These are phyloP conservation scores for Vitis hybrid DNA, from an alignment of 177 flowering plant species.

Conservation along the genomic window DNA sequence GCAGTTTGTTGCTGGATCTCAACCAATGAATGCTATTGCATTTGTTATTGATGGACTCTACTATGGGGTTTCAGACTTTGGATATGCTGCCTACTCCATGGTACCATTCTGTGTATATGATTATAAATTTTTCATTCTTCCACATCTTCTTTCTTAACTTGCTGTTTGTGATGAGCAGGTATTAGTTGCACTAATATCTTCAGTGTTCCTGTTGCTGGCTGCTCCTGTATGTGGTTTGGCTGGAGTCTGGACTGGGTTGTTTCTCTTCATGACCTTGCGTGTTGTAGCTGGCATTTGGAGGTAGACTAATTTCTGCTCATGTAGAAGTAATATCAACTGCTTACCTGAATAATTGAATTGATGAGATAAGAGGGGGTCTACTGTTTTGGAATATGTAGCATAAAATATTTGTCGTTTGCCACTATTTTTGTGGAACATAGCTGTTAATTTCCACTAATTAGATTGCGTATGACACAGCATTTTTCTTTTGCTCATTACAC, in stretches of 20 bases:
- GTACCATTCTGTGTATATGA: conserved; percentile 32
- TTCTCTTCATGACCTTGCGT: conserved; percentile 89
- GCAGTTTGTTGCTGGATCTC: conserved; percentile 98
- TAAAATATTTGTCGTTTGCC: too few relatives aligned
- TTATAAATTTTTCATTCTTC: neutral
- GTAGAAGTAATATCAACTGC: neutral
- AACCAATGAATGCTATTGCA: conserved; percentile 93
- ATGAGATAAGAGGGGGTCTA: neutral
- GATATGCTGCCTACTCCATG: conserved; percentile 94
- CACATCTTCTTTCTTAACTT: neutral
- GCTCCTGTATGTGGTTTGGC: conserved; percentile 74
- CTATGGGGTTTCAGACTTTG: conserved; percentile 95
- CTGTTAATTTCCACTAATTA: too few relatives aligned
- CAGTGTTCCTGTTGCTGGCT: conserved; percentile 59
- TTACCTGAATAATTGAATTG: neutral
- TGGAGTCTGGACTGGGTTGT: conserved; percentile 89
- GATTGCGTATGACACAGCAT: too few relatives aligned
- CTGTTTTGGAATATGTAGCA: too few relatives aligned
- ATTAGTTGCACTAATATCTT: conserved; percentile 63
- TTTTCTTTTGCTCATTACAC: too few relatives aligned
- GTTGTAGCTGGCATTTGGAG: conserved; percentile 84
- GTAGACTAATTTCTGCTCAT: conserved; percentile 29
- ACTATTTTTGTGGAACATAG: too few relatives aligned
- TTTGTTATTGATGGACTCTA: conserved; percentile 97
- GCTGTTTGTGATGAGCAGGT: conserved; percentile 38